A percentile compares a stretch with the other conserved stretches of the same genome.
Evolutionary conservation across 164 flowering plant species (phyloP).

Genomic region (Piper longum): DNA sequence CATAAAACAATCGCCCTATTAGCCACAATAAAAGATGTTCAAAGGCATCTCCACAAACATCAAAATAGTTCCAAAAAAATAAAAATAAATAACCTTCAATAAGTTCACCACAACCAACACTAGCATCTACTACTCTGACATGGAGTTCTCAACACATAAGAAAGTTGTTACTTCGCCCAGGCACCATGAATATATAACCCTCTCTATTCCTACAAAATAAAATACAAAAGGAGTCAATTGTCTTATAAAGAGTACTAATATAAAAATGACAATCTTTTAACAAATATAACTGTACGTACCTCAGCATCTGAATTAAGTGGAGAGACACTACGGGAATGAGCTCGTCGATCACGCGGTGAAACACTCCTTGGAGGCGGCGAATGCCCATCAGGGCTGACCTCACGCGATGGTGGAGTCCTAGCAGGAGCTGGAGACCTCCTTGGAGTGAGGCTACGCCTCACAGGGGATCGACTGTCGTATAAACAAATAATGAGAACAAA

Average conservation of each 20-base stretch:
- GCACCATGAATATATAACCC: slow-evolving; percentile 2
- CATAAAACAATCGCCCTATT: neutral
- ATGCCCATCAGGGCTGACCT: slow-evolving; percentile 34
- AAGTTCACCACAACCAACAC: slow-evolving; percentile 11
- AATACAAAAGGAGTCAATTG: neutral
- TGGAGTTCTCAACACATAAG: slow-evolving; percentile 4
- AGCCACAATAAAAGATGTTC: too few relatives aligned
- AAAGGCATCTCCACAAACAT: neutral
- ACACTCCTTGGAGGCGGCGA: slow-evolving; percentile 39
- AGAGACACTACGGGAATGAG: slow-evolving; percentile 48
- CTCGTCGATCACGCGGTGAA: slow-evolving; percentile 40
- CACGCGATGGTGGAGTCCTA: slow-evolving; percentile 23
- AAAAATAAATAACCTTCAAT: slow-evolving; percentile 12
- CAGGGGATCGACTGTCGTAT: slow-evolving; percentile 41
- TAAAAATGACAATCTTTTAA: neutral
- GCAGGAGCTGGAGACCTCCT: slow-evolving; percentile 30
- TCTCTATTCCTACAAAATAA: slow-evolving; percentile 34
- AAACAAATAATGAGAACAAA: slow-evolving; percentile 1
- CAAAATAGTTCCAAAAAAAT: slow-evolving; percentile 7
- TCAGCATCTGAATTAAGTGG: slow-evolving; percentile 44
- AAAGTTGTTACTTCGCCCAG: neutral
- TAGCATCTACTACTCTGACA: slow-evolving; percentile 13
- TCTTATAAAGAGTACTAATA: neutral
- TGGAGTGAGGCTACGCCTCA: slow-evolving; percentile 30
- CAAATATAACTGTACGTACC: slow-evolving; percentile 18